Base-by-base conservation (phyloP, 2,329 filamentous ascomycete genomes). In the Fusarium phyllophilum region DNA sequence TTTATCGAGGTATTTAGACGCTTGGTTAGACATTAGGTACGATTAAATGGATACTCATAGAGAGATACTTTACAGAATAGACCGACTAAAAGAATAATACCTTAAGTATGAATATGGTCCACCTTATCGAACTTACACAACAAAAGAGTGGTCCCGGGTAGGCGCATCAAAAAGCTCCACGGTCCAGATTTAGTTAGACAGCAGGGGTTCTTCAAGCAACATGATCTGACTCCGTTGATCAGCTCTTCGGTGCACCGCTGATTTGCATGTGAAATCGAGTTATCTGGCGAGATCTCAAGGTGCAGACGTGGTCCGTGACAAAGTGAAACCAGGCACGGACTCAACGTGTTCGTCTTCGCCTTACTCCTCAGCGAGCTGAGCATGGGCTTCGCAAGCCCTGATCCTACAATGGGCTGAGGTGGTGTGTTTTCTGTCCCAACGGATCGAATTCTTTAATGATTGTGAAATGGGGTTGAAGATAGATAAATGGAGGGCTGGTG, bases 381-480 rank as follows among this genome's bases (percentile, higher is more conserved):
- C 34, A 46, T 26, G 49, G 59, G 59, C 58, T 33, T 54, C 34
- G 58, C 29, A 67, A 60, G 57, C 57, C 44, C 49, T 72, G 58
- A 42, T 44, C 45, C 63, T 60, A 41, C 39, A 26, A 63, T 73
- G 69, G 62, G 66, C 69, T 61, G 69, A 75, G 66, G 70, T 75
- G 69, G 73, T 75, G 42, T 61, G 72, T 48, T 73, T 64, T 72
- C 52, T 54, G 29, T 54, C 62, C 66, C 70, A 74, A 68, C 62
- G 26, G 9, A 52, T 56, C 33, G 26, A 24, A 17, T n/a, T 38
- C 15, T 24, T 45, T 41, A 24, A 48, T 39, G 29, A 17, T 22
- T n/a, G n/a, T 42, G 39, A 71, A 39, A 66, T 58, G 44, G 31
- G 38, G n/a, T 29, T 46, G 20, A 42, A n/a, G 41, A 42, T 52